A percentile compares a stretch with the other conserved stretches of the same genome.
phyloP scores from a whole-genome alignment of 2,329 filamentous ascomycete genomes.

The Neurospora sp. region DNA sequence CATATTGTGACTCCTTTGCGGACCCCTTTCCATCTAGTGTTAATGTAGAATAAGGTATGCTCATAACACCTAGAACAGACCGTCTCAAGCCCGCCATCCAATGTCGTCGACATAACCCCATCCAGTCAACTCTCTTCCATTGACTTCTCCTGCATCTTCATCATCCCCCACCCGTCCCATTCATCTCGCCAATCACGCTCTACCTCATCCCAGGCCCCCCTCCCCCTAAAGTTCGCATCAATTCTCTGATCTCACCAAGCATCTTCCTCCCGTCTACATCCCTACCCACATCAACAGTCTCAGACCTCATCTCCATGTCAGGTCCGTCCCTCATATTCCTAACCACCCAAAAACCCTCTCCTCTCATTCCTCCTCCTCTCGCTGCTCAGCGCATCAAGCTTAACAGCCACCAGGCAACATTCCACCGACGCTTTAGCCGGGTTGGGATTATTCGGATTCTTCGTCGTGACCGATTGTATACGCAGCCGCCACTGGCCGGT shows the following conservation, averaged over 20 bases:
- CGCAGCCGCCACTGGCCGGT: slow-evolving; percentile 64
- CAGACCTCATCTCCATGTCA: neutral
- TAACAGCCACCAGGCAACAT: slow-evolving; percentile 65
- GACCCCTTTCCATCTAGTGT: neutral
- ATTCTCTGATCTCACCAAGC: neutral
- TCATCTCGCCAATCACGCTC: too few relatives aligned
- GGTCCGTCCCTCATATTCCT: neutral
- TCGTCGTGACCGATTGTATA: slow-evolving; percentile 39
- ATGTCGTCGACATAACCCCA: neutral
- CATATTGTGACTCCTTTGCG: neutral
- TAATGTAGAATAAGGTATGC: neutral
- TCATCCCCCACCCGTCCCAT: too few relatives aligned
- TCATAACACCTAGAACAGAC: neutral
- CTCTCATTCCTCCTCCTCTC: slow-evolving; percentile 56
- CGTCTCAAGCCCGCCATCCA: neutral
- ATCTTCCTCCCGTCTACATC: neutral
- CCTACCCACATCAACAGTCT: neutral
- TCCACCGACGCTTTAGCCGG: slow-evolving; percentile 47
- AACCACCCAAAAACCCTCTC: slow-evolving; percentile 48
- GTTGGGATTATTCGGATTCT: slow-evolving; percentile 14
- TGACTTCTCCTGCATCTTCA: too few relatives aligned
- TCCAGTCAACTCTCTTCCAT: neutral
- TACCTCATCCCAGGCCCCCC: too few relatives aligned
- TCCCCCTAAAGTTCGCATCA: neutral
- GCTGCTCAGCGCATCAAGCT: slow-evolving; percentile 60